Conservation (phyloP, 495 filamentous ascomycete genomes). For the Pyrenula aspistea region DNA sequence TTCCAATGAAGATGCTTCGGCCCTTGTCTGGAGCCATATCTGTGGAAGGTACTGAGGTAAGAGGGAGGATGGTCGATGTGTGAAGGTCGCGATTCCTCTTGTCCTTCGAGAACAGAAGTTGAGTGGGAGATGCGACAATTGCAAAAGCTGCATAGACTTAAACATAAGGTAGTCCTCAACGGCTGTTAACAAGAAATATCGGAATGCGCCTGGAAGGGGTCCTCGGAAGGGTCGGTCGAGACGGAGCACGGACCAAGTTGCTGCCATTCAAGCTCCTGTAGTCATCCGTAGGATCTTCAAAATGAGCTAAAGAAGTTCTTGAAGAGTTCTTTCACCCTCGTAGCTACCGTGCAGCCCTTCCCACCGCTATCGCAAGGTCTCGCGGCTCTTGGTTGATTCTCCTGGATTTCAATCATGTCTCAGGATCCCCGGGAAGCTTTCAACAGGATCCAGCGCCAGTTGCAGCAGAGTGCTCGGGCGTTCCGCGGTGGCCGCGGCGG, state of each 20-base stretch:
- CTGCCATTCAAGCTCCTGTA: background rate
- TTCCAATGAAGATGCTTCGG: slow-evolving; percentile 72
- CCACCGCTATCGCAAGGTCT: slow-evolving; percentile 13
- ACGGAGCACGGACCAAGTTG: background rate
- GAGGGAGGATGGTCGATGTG: background rate
- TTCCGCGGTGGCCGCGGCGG: slow-evolving; percentile 26
- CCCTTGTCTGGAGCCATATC: slow-evolving; percentile 45
- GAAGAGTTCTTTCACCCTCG: slow-evolving; percentile 3
- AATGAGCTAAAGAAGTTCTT: background rate
- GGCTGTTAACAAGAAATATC: background rate
- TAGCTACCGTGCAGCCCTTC: background rate
- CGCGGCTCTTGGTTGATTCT: slow-evolving; percentile 14
- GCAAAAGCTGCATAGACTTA: background rate
- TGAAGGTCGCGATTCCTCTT: background rate
- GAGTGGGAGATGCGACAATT: background rate
- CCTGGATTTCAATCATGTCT: slow-evolving; percentile 26
- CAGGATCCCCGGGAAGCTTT: slow-evolving; percentile 53
- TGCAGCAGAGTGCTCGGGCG: slow-evolving; percentile 38
- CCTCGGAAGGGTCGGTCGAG: no score
- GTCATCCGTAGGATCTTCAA: background rate
- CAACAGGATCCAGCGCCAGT: slow-evolving; percentile 48
- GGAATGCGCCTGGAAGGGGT: background rate
- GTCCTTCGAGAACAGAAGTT: background rate
- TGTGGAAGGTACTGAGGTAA: slow-evolving; percentile 3
- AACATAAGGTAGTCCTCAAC: background rate